phyloP scores from a whole-genome alignment of 768 basidiomycete genomes.

The Mycena metata region DNA sequence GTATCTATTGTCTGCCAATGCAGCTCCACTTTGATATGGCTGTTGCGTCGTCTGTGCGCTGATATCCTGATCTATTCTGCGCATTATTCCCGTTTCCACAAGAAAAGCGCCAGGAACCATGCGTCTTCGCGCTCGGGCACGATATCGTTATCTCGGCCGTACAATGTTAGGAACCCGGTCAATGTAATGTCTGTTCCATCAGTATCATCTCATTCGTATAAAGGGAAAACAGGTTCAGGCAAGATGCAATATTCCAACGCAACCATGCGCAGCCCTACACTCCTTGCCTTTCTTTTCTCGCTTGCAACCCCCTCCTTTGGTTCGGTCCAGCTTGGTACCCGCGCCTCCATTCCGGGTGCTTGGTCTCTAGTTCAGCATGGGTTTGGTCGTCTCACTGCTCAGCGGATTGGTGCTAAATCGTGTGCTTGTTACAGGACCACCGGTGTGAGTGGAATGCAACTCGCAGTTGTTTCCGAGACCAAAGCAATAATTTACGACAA shows the following conservation, averaged over 20 bases:
- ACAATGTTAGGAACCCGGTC: background rate
- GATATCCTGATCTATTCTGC: slow-evolving; percentile 3
- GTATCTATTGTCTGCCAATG: background rate
- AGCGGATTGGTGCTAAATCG: too few relatives aligned
- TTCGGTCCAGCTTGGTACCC: slow-evolving; percentile 13
- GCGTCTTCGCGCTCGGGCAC: background rate
- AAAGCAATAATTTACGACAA: slow-evolving; percentile 43
- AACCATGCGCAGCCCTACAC: slow-evolving; percentile 2
- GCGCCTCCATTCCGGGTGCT: slow-evolving; percentile 28
- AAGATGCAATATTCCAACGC: background rate
- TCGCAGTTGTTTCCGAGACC: slow-evolving; percentile 40
- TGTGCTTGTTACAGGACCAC: slow-evolving; percentile 33
- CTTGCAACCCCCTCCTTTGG: background rate
- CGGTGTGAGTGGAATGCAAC: slow-evolving; percentile 42
- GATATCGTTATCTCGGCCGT: slow-evolving; percentile 1
- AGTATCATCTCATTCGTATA: background rate
- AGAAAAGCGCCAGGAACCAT: slow-evolving; percentile 15
- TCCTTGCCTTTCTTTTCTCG: background rate
- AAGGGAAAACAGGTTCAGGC: background rate
- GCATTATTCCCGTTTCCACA: background rate
- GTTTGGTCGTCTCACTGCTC: background rate
- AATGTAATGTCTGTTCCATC: background rate
- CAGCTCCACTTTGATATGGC: background rate
- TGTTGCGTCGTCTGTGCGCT: slow-evolving; percentile 19
- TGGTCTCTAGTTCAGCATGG: slow-evolving; percentile 35